These are phyloP conservation scores for Xylariaceae sp. DNA, from an alignment of 2,329 filamentous ascomycete genomes.

Conservation along the genomic window DNA sequence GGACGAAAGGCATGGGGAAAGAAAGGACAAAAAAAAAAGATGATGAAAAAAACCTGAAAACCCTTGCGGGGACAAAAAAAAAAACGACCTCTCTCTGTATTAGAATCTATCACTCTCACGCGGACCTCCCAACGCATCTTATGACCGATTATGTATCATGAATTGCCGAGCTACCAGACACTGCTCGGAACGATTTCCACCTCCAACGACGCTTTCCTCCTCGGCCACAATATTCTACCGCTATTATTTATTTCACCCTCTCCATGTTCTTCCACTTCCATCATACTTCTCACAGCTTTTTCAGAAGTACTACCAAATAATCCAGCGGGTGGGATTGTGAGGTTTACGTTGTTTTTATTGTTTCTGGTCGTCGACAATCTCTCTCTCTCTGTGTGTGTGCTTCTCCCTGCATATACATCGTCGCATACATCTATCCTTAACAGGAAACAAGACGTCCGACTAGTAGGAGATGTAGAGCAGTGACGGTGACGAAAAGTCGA, in stretches of 20 bases:
- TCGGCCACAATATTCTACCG: too few relatives aligned
- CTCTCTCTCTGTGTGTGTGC: too few relatives aligned
- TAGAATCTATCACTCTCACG: background rate
- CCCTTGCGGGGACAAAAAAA: too few relatives aligned
- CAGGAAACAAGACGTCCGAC: too few relatives aligned
- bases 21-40: slow-evolving; percentile 7
- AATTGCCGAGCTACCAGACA: too few relatives aligned
- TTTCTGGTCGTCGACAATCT: background rate
- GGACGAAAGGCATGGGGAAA: slow-evolving; percentile 8
- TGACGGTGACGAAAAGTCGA: too few relatives aligned
- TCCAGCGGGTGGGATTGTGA: slow-evolving; percentile 7
- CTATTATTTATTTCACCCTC: background rate
- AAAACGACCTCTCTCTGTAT: background rate
- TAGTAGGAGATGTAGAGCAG: too few relatives aligned
- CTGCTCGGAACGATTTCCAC: too few relatives aligned
- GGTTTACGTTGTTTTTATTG: too few relatives aligned
- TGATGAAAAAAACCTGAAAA: slow-evolving; percentile 1
- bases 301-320: background rate
- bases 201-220: too few relatives aligned
- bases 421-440: too few relatives aligned
- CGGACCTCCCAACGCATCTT: background rate
- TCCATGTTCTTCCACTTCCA: background rate
- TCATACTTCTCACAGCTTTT: background rate
- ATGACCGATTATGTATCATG: slow-evolving; percentile 1
- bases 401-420: too few relatives aligned